Conservation (phyloP, 2,329 filamentous ascomycete species). For the Monosporascus sp. region DNA sequence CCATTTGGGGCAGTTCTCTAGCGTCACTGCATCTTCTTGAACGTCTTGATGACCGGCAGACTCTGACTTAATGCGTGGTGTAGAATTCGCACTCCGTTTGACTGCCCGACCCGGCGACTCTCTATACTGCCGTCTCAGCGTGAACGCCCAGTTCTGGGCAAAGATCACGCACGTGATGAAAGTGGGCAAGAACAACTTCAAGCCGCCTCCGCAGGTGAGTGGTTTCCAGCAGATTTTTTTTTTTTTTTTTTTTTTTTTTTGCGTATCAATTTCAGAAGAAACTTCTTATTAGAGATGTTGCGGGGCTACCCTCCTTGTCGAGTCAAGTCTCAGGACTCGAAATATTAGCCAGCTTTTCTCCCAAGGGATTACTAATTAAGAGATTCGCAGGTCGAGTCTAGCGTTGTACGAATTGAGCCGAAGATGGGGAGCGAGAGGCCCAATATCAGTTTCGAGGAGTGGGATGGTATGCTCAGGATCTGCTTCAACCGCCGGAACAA, state of each 20-base stretch:
- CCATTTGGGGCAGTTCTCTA: too few relatives aligned
- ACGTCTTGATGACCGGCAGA: not conserved
- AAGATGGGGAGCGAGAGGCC: constrained; percentile 73
- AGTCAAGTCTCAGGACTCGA: too few relatives aligned
- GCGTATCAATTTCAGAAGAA: too few relatives aligned
- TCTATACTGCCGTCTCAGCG: constrained; percentile 82
- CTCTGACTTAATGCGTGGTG: constrained; percentile 25
- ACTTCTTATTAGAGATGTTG: too few relatives aligned
- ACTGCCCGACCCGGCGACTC: constrained; percentile 84
- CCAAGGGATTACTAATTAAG: too few relatives aligned
- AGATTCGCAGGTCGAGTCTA: constrained; percentile 66
- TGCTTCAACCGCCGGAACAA: constrained; percentile 81
- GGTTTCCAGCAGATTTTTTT: not conserved
- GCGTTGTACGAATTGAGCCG: constrained; percentile 83
- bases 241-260: not conserved
- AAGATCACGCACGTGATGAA: constrained; percentile 63
- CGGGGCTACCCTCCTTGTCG: too few relatives aligned
- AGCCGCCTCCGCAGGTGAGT: constrained; percentile 62
- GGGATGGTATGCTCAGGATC: constrained; percentile 82
- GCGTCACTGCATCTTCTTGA: too few relatives aligned
- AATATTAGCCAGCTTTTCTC: too few relatives aligned
- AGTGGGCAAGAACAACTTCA: constrained; percentile 94
- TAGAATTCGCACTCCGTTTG: constrained; percentile 81
- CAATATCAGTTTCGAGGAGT: constrained; percentile 88
- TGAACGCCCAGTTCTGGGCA: constrained; percentile 92